Evolutionary conservation across 805 yeast genomes (phyloP).

Genomic region (Sungouiella thailandica): DNA sequence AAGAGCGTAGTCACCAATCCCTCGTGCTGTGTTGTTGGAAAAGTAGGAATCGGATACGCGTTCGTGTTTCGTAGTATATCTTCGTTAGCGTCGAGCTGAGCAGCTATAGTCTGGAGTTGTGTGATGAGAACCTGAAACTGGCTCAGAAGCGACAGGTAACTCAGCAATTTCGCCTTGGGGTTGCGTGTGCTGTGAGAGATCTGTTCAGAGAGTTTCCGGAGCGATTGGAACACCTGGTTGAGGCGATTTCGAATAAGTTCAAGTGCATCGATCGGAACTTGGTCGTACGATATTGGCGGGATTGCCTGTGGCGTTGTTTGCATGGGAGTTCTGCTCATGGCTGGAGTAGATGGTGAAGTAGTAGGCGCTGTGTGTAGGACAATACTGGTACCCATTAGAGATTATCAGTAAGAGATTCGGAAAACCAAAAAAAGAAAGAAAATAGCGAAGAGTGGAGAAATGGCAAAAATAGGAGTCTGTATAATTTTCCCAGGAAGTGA

Average conservation of each 20-base stretch:
- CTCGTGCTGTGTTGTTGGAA: conserved; percentile 82
- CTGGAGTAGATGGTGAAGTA: neutral
- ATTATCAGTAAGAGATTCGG: too few species aligned
- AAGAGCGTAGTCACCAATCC: conserved; percentile 77
- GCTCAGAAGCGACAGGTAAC: conserved; percentile 66
- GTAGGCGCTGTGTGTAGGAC: conserved; percentile 2
- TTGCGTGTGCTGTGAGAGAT: conserved; percentile 31
- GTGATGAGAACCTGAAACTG: conserved; percentile 81
- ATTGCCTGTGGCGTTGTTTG: too few species aligned
- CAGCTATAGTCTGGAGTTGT: conserved; percentile 74
- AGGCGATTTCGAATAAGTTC: conserved; percentile 38
- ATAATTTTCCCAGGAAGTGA: too few species aligned
- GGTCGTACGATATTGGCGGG: conserved; percentile 31
- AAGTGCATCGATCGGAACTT: conserved; percentile 32
- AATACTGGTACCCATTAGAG: too few species aligned
- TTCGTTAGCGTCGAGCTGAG: conserved; percentile 58
- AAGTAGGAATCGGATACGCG: conserved; percentile 76
- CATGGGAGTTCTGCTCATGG: conserved; percentile 5
- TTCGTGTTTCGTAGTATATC: conserved; percentile 61
- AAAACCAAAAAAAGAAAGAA: too few species aligned
- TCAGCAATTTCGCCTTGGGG: conserved; percentile 35
- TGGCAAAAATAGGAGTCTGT: too few species aligned
- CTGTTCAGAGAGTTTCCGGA: conserved; percentile 34
- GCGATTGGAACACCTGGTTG: conserved; percentile 39
- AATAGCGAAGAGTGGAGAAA: too few species aligned